phyloP scores from a whole-genome alignment of 371 early-diverging fungal genomes.

The Apophysomyces ossiformis region DNA sequence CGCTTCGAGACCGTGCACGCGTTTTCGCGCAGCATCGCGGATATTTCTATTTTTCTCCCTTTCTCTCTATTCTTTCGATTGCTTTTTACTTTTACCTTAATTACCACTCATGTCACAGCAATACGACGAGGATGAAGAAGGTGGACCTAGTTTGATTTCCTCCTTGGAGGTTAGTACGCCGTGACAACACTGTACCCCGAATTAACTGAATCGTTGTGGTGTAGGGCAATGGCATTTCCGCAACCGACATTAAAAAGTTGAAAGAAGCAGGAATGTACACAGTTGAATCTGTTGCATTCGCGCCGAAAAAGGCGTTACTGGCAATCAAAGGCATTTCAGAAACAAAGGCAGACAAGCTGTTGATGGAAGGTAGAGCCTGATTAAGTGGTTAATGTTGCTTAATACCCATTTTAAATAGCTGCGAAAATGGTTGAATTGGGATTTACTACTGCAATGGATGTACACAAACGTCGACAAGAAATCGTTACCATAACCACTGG shows the following conservation, averaged over 20 bases:
- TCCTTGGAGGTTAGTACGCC: slow-evolving; percentile 19
- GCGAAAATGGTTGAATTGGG: slow-evolving; percentile 96
- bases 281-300: slow-evolving; percentile 96
- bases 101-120: slow-evolving; percentile 18
- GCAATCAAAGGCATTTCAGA: slow-evolving; percentile 98
- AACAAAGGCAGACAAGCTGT: slow-evolving; percentile 97
- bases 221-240: slow-evolving; percentile 83
- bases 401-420: slow-evolving; percentile 58
- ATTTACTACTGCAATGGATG: slow-evolving; percentile 97
- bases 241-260: slow-evolving; percentile 87
- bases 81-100: background rate
- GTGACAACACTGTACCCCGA: background rate
- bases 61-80: background rate
- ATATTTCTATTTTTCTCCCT: background rate
- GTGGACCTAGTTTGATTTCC: slow-evolving; percentile 15
- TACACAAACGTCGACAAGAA: slow-evolving; percentile 87
- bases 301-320: slow-evolving; percentile 92
- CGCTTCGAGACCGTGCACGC: background rate
- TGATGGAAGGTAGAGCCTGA: slow-evolving; percentile 79
- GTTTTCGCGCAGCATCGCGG: background rate
- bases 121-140: slow-evolving; percentile 18
- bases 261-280: slow-evolving; percentile 95
- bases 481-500: slow-evolving; percentile 95
- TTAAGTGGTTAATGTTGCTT: background rate
- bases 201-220: background rate